phyloP scores from a whole-genome alignment of 2,329 filamentous ascomycete genomes.

The Pseudogymnoascus sp. region DNA sequence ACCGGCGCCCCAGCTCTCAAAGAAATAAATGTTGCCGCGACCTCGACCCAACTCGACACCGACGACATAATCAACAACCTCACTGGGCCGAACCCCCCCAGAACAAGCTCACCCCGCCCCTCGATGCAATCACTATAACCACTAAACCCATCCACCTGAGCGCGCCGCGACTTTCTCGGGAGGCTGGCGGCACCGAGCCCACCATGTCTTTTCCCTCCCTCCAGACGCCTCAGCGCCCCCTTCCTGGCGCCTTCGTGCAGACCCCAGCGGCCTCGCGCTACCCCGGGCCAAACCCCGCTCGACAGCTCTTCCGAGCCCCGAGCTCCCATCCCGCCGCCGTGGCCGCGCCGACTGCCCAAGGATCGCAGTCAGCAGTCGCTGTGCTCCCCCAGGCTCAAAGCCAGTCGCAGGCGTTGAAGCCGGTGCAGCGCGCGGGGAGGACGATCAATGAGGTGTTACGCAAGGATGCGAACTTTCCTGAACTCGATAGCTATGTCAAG shows the following conservation, averaged over 20 bases:
- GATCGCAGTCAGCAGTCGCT: slow-evolving; percentile 17
- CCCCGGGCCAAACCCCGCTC: slow-evolving; percentile 41
- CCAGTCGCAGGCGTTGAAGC: slow-evolving; percentile 50
- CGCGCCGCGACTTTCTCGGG: slow-evolving; percentile 5
- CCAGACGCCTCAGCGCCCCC: slow-evolving; percentile 60
- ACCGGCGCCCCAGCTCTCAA: slow-evolving; percentile 1
- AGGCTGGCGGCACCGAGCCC: slow-evolving; percentile 7
- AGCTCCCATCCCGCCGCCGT: slow-evolving; percentile 23
- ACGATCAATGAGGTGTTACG: slow-evolving; percentile 76
- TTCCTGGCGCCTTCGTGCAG: slow-evolving; percentile 70
- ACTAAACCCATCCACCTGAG: slow-evolving; percentile 2
- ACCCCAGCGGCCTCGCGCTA: slow-evolving; percentile 58
- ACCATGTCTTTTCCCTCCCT: slow-evolving; percentile 22
- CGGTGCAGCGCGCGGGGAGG: slow-evolving; percentile 71
- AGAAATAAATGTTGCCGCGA: slow-evolving; percentile 10
- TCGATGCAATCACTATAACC: slow-evolving; percentile 7
- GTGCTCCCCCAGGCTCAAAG: slow-evolving; percentile 33
- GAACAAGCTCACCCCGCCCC: not conserved
- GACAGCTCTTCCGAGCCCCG: slow-evolving; percentile 42
- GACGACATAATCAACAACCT: slow-evolving; percentile 2
- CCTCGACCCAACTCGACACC: slow-evolving; percentile 5
- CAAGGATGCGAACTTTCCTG: slow-evolving; percentile 74
- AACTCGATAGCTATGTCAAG: slow-evolving; percentile 81
- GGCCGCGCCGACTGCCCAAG: slow-evolving; percentile 19
- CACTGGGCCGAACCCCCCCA: not conserved